Conservation (phyloP, 306 rosid genomes). For the Dryas drummondii region DNA sequence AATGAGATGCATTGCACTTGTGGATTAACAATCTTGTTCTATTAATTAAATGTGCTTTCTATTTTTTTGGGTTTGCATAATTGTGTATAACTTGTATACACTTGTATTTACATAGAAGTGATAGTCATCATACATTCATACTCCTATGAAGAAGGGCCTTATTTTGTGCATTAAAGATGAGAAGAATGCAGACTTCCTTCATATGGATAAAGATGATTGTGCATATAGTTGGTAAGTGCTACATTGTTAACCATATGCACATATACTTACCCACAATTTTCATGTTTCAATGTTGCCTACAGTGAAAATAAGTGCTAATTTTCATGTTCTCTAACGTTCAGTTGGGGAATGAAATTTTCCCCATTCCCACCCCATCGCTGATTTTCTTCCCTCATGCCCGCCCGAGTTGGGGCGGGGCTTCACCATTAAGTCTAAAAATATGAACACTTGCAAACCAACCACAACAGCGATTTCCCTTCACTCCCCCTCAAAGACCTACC, state of each 20-base stretch:
- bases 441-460: too few species aligned
- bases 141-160: too few species aligned
- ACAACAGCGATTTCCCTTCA: too few species aligned
- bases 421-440: too few species aligned
- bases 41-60: not conserved
- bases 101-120: not conserved
- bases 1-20: not conserved
- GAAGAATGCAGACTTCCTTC: not conserved
- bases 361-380: too few species aligned
- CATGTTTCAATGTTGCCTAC: not conserved
- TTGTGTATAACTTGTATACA: not conserved
- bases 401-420: too few species aligned
- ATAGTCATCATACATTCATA: too few species aligned
- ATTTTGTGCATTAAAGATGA: too few species aligned
- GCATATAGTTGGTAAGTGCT: not conserved
- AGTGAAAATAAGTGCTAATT: not conserved
- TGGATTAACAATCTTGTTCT: slow-evolving; percentile 1
- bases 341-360: not conserved
- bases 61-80: not conserved
- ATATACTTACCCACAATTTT: not conserved
- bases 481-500: not conserved
- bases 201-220: not conserved
- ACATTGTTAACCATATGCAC: not conserved
- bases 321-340: not conserved
- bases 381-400: too few species aligned